Percentiles rank a stretch among this genome's conserved stretches.
These are phyloP conservation scores for Populus trichocarpa DNA, from an alignment of 441 rosid species.

Conservation along the genomic window DNA sequence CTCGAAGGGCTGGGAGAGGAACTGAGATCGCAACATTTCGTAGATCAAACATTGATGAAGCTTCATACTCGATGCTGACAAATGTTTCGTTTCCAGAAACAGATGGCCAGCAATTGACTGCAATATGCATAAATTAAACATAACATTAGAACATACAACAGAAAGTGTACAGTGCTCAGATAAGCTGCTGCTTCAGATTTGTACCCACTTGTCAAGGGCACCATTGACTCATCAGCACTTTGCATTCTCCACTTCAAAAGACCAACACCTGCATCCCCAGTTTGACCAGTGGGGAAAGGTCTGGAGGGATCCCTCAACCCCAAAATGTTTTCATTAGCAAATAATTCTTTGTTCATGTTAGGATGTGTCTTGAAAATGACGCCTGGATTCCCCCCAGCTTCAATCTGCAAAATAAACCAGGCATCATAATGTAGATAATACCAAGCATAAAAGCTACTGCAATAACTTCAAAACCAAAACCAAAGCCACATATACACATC, in stretches of 20 bases:
- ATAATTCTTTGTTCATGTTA: conserved; percentile 86
- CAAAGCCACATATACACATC: not conserved
- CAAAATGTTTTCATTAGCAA: conserved; percentile 68
- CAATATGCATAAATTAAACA: conserved; percentile 23
- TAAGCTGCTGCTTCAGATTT: conserved; percentile 6
- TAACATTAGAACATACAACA: conserved; percentile 18
- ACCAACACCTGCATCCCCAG: conserved; percentile 89
- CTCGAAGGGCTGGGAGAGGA: conserved; percentile 92
- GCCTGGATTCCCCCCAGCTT: conserved; percentile 78
- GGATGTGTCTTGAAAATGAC: conserved; percentile 95
- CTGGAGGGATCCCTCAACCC: conserved; percentile 91
- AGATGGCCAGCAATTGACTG: conserved; percentile 99
- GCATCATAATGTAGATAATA: conserved; percentile 7
- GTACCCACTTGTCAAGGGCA: conserved; percentile 84
- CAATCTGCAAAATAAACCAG: conserved; percentile 52
- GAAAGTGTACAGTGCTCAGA: conserved; percentile 2
- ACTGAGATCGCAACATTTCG: conserved; percentile 81
- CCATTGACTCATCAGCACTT: conserved; percentile 90
- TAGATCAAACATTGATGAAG: conserved; percentile 84
- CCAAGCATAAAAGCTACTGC: not conserved
- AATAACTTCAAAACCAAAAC: not conserved
- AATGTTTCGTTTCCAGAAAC: conserved; percentile 93
- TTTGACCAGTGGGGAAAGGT: conserved; percentile 91
- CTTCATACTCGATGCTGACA: conserved; percentile 96
- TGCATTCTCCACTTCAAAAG: conserved; percentile 99